phyloP scores from a whole-genome alignment of 169 alveolate genomes.

The Cryptosporidium parvum region DNA sequence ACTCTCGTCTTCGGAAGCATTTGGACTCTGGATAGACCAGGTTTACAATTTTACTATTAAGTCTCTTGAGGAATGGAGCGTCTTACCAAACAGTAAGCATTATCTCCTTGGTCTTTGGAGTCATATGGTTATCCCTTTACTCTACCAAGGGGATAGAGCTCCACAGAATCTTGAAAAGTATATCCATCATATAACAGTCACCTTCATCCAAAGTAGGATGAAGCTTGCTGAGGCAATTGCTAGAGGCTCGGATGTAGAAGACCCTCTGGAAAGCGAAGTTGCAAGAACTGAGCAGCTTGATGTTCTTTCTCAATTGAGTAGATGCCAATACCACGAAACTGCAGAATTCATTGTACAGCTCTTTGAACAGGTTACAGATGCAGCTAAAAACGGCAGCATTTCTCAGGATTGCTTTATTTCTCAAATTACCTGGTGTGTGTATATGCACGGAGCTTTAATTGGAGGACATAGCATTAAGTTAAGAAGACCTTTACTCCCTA shows the following conservation, averaged over 20 bases:
- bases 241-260: slow-evolving; percentile 78
- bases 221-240: slow-evolving; percentile 85
- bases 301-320: slow-evolving; percentile 80
- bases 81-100: slow-evolving; percentile 91
- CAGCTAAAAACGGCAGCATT: slow-evolving; percentile 78
- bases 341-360: slow-evolving; percentile 78
- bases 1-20: slow-evolving; percentile 77
- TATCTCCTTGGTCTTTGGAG: slow-evolving; percentile 93
- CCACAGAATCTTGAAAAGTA: slow-evolving; percentile 85
- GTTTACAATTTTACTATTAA: slow-evolving; percentile 89
- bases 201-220: slow-evolving; percentile 84
- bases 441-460: slow-evolving; percentile 82
- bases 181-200: slow-evolving; percentile 80
- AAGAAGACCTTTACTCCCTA: slow-evolving; percentile 68
- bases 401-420: slow-evolving; percentile 79
- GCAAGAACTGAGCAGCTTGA: slow-evolving; percentile 82
- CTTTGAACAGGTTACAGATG: slow-evolving; percentile 75
- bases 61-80: slow-evolving; percentile 89
- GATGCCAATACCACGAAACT: slow-evolving; percentile 80
- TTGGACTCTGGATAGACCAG: slow-evolving; percentile 91
- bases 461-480: slow-evolving; percentile 74
- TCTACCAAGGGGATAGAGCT: slow-evolving; percentile 85
- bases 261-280: slow-evolving; percentile 80
- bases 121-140: slow-evolving; percentile 90
- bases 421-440: slow-evolving; percentile 84